These are phyloP conservation scores for Aphanomyces invadans DNA, from an alignment of 352 stramenopile genomes.

Conservation along the genomic window DNA sequence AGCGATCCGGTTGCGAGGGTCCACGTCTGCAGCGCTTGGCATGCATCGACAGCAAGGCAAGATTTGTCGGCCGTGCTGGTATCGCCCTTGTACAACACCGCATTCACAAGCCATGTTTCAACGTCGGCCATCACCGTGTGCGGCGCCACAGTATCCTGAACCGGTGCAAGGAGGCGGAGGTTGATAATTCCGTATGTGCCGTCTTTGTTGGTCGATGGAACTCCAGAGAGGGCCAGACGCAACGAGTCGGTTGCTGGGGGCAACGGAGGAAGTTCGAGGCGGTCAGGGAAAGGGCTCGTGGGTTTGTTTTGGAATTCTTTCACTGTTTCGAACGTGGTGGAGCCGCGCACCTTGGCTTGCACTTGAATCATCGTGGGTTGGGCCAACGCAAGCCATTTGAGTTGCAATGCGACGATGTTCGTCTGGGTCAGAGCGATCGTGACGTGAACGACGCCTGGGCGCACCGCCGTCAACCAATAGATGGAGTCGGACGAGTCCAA, in stretches of 20 bases:
- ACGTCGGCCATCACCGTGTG: constrained; percentile 17
- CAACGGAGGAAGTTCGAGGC: not conserved
- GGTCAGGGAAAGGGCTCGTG: not conserved
- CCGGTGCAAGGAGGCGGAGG: constrained; percentile 34
- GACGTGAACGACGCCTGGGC: constrained; percentile 47
- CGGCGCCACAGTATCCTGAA: not conserved
- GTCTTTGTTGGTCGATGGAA: constrained; percentile 54
- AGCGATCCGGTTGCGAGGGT: constrained; percentile 74
- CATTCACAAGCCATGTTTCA: not conserved
- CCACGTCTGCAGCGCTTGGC: constrained; percentile 55
- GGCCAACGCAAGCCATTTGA: constrained; percentile 66
- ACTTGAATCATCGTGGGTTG: constrained; percentile 47
- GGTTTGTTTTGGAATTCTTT: constrained; percentile 1
- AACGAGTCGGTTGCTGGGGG: constrained; percentile 33
- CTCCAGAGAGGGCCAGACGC: constrained; percentile 56
- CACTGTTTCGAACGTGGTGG: constrained; percentile 33
- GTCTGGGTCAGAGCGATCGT: constrained; percentile 35
- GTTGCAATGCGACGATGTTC: constrained; percentile 49
- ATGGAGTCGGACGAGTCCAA: constrained; percentile 48
- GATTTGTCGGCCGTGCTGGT: not conserved
- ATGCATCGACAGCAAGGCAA: constrained; percentile 39
- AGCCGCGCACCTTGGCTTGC: constrained; percentile 35
- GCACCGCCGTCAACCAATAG: constrained; percentile 71
- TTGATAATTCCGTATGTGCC: constrained; percentile 61
- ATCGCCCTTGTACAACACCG: not conserved